Evolutionary conservation across 2,329 filamentous ascomycete species (phyloP), one percentile per base, ranked within the genome.

Genomic region (Aspergillus tubingensis): DNA sequence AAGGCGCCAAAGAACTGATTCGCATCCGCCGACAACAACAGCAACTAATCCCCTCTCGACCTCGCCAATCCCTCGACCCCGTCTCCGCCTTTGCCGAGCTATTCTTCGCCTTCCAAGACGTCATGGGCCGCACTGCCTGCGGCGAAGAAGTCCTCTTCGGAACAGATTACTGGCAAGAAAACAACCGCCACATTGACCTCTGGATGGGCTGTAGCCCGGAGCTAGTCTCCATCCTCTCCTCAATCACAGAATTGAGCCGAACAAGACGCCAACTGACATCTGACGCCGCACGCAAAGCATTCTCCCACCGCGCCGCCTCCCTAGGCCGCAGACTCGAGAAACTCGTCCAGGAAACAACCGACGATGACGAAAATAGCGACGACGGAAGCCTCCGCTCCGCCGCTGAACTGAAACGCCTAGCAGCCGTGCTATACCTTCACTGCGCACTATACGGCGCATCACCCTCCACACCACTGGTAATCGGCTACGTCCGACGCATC

Each of bases 71-170:
- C 8, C 61, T 52, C 15, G 70, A 68, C 51, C 68, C 65, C n/a
- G 69, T 76, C 0, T 75, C 68, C 2, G 71, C 76, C 5, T 76
- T 76, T 54, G 69, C 79, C 0, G 81, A 83, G 62, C 73, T 76
- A 1, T 83, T 82, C 62, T 83, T 83, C 57, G 81, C 81, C 3
- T 83, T 81, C 13, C 81, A 83, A 60, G 81, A 83, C 60, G 79
- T 82, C 15, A 82, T 83, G 62, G 81, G 81, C 27, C 75, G 81
- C 36, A 83, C 81, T 0, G 81, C 81, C 0, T 83, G 81, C 54
- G 81, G 79, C 2, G 78, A 81, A 10, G 75, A 78, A 8, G 77
- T 80, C 0, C 68, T 81, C 0, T 83, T 83, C 49, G 80, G 79
- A 2, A 73, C 71, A 30, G 80, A 82, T 53, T 82, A 82, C 59